These are phyloP conservation scores for Hanseniaspora nectarophila DNA, from an alignment of 805 yeast species.

Conservation along the genomic window DNA sequence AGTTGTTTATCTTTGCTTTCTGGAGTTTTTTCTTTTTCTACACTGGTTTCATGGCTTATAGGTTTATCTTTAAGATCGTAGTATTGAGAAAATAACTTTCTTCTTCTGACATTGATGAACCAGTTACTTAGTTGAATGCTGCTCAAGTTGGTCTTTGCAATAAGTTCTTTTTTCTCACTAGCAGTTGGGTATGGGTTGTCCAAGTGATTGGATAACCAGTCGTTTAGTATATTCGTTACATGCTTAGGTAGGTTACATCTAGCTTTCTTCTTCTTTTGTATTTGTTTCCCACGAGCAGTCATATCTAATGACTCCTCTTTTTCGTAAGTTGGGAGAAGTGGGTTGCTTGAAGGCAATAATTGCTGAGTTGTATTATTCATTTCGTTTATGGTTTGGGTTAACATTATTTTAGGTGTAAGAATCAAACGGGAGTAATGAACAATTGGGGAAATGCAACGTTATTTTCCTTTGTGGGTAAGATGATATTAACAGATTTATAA, in stretches of 20 bases:
- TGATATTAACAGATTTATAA: too few relatives aligned
- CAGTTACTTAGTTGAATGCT: slow-evolving; percentile 74
- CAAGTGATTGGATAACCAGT: slow-evolving; percentile 63
- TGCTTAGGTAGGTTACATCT: slow-evolving; percentile 70
- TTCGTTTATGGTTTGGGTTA: too few relatives aligned
- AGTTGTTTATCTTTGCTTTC: not conserved
- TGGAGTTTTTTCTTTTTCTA: not conserved
- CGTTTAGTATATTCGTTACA: slow-evolving; percentile 57
- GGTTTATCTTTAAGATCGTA: slow-evolving; percentile 17
- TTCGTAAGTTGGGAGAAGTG: not conserved
- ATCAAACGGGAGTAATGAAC: too few relatives aligned
- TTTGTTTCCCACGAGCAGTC: not conserved
- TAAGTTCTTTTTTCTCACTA: slow-evolving; percentile 57
- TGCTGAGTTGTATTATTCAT: too few relatives aligned
- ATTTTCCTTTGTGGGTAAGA: too few relatives aligned
- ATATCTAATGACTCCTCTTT: not conserved
- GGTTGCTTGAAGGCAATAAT: too few relatives aligned
- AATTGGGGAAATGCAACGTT: too few relatives aligned
- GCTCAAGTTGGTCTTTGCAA: slow-evolving; percentile 63
- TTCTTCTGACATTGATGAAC: slow-evolving; percentile 78
- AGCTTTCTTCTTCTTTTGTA: slow-evolving; percentile 27
- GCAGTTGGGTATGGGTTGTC: slow-evolving; percentile 79
- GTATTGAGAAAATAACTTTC: slow-evolving; percentile 41
- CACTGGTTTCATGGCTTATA: not conserved
- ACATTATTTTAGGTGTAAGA: too few relatives aligned